Evolutionary conservation across 768 basidiomycete genomes (phyloP), one percentile per base, ranked within the genome.

Genomic region (Leccinum ochraceum): DNA sequence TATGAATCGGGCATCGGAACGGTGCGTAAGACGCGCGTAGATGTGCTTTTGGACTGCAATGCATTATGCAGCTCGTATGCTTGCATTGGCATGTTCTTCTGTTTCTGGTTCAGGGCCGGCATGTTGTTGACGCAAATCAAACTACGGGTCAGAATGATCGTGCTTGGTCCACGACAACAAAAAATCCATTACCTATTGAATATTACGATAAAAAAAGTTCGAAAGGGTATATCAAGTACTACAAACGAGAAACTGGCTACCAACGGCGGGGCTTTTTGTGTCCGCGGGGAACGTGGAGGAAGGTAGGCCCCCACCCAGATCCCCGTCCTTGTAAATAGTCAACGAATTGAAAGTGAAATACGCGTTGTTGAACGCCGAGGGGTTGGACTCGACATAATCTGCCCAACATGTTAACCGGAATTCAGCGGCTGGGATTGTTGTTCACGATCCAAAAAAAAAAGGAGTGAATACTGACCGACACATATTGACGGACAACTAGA

Each of bases 301-400:
- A 44, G 10, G 44, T 44, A 50, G 26, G 14, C 22, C 48, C 14
- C 13, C 48, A 2, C 11, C 24, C 13, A 49, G 48, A 49, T 7
- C 6, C 3, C 20, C 20, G 13, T 49, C 49, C 54, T 64, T 48
- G 63, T 78, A 81, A 17, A 81, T 70, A 26, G 67, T 63, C 46
- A 81, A 46, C 7, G 71, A 65, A 17, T 75, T 75, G 65, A 81
- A 73, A 14, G 74, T 74, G 60, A 79, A 81, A 62, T 75, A 80
- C 6, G 80, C 78, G 10, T 78, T 66, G 2, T 46, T 4, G 58
- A 81, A 81, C 4, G 78, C 78, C 0, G 56, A 57, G 0, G 80
- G 79, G 55, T 76, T 76, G 46, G 72, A 66, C 60, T 72, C 58
- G 13, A 81, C 79, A 51, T 67, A 73, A 53, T 70, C 74, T 76